Conservation (phyloP, 1,139 yeast species). For the Suhomyces guaymorum region DNA sequence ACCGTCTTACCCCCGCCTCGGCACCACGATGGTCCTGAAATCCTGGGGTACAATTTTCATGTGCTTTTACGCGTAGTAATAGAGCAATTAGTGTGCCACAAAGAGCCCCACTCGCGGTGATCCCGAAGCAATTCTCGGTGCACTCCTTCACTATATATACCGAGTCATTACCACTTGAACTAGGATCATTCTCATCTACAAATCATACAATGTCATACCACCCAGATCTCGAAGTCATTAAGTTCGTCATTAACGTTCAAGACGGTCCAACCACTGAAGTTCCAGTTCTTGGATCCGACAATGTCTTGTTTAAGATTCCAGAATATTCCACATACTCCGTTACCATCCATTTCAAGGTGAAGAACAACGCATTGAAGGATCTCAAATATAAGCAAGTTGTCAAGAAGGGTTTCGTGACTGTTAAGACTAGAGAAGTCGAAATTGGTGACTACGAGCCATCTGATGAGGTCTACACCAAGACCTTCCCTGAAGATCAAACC, state of each 20-base stretch:
- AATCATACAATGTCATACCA: constrained; percentile 16
- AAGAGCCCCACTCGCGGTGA: constrained; percentile 2
- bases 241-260: constrained; percentile 34
- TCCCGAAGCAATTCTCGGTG: constrained; percentile 5
- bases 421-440: constrained; percentile 33
- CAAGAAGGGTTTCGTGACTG: constrained; percentile 40
- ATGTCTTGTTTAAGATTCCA: constrained; percentile 36
- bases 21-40: not conserved
- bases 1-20: not conserved
- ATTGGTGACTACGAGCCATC: constrained; percentile 38
- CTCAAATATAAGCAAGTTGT: constrained; percentile 41
- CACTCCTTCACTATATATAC: not conserved
- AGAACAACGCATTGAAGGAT: constrained; percentile 31
- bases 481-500: constrained; percentile 39
- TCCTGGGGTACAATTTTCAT: constrained; percentile 2
- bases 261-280: constrained; percentile 31
- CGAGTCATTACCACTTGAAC: not conserved
- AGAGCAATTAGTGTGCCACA: constrained; percentile 10
- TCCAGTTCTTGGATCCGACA: constrained; percentile 32
- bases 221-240: constrained; percentile 37
- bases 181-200: not conserved
- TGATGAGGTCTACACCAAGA: constrained; percentile 29
- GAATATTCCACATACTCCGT: constrained; percentile 40
- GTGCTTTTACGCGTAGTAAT: constrained; percentile 4
- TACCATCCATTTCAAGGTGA: constrained; percentile 38